phyloP scores from a whole-genome alignment of 148 eudicot species.

The Selenicereus undatus region DNA sequence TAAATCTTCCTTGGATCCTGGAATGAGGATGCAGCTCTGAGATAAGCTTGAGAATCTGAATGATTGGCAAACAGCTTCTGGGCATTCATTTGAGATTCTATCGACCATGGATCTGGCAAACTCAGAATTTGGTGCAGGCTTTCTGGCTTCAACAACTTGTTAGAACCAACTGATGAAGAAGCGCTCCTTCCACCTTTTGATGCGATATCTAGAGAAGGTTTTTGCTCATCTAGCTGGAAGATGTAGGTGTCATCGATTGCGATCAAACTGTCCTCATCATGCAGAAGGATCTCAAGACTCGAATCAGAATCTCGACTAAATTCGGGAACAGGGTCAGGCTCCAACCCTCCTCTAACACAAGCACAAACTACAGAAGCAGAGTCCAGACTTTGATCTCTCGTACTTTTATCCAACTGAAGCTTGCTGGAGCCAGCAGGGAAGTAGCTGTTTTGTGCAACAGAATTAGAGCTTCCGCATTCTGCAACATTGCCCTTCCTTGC shows the following conservation, averaged over 20 bases:
- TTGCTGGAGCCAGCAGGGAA: neutral
- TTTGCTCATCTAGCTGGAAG: constrained; percentile 16
- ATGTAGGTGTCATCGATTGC: constrained; percentile 31
- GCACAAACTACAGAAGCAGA: constrained; percentile 10
- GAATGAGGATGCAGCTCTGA: constrained; percentile 8
- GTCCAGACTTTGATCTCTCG: neutral
- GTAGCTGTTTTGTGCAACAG: neutral
- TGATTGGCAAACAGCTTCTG: constrained; percentile 8
- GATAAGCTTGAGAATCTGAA: constrained; percentile 13
- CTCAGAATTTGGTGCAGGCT: neutral
- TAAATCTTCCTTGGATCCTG: constrained; percentile 23
- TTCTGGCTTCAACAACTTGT: constrained; percentile 11
- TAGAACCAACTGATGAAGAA: constrained; percentile 8
- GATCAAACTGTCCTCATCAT: constrained; percentile 34
- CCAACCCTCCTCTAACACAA: neutral
- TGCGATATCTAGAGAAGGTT: neutral
- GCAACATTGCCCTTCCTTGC: neutral
- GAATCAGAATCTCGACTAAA: constrained; percentile 19
- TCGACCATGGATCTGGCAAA: constrained; percentile 22
- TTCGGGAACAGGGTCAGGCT: neutral
- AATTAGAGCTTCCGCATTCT: neutral
- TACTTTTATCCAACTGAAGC: constrained; percentile 4
- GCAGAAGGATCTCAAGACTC: constrained; percentile 24
- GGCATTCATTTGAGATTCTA: constrained; percentile 19
- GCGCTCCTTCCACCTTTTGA: constrained; percentile 9